Conservation (phyloP, 2,329 filamentous ascomycete genomes). For the Plectosphaerella sp. region DNA sequence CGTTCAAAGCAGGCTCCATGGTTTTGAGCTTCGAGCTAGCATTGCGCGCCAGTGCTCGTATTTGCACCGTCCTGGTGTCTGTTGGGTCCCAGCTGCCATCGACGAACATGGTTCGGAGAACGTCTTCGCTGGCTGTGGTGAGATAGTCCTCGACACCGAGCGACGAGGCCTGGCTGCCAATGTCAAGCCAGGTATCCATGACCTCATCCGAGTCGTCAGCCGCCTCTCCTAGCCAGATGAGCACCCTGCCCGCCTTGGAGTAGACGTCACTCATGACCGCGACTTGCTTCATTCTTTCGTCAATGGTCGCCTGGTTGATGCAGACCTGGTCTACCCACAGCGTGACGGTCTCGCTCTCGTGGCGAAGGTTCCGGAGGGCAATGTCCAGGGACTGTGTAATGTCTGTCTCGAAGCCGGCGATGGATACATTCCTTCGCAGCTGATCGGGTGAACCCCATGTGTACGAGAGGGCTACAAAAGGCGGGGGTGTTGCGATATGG, state of each 20-base stretch:
- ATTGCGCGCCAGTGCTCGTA: too few species aligned
- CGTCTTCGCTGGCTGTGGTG: constrained; percentile 2
- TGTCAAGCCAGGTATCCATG: constrained; percentile 8
- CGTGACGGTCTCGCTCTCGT: constrained; percentile 1
- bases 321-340: constrained; percentile 36
- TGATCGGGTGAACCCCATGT: constrained; percentile 14
- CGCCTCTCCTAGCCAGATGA: constrained; percentile 29
- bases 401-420: constrained; percentile 1
- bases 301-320: constrained; percentile 31
- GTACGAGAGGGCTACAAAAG: constrained; percentile 19
- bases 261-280: constrained; percentile 33
- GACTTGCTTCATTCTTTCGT: constrained; percentile 29
- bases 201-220: constrained; percentile 7
- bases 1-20: background rate
- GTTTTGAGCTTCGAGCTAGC: background rate
- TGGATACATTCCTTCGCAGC: constrained; percentile 1
- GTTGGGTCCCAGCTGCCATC: constrained; percentile 2
- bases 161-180: constrained; percentile 20
- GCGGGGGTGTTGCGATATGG: constrained; percentile 7
- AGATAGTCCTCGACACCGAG: constrained; percentile 11
- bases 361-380: constrained; percentile 6
- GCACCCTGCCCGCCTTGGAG: constrained; percentile 22
- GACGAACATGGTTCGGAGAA: background rate
- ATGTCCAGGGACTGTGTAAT: constrained; percentile 10
- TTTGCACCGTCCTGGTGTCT: constrained; percentile 15